Percentiles rank a stretch among this genome's conserved stretches.
Conservation (phyloP, 371 early-diverging fungal genomes). For the Cokeromyces recurvatus region DNA sequence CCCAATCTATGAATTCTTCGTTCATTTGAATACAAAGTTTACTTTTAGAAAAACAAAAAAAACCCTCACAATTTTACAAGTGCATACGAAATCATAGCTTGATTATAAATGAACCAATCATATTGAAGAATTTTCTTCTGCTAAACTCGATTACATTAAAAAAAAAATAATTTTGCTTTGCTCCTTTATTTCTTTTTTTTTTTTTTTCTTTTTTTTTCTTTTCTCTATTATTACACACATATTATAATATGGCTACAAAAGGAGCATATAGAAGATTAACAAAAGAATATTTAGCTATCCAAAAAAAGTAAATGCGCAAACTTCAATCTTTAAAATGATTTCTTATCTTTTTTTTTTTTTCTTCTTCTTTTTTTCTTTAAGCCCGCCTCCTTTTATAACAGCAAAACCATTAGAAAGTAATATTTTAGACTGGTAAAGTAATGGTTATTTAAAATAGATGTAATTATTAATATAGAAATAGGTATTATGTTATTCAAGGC, state of each 20-base stretch:
- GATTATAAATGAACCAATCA: too few species aligned
- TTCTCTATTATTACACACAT: background rate
- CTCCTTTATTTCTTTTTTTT: background rate
- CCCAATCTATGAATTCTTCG: slow-evolving; percentile 35
- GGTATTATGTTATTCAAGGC: slow-evolving; percentile 94
- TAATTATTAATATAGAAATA: slow-evolving; percentile 12
- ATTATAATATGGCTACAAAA: slow-evolving; percentile 79
- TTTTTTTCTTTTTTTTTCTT: background rate
- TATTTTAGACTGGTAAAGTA: slow-evolving; percentile 89
- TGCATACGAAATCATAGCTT: too few species aligned
- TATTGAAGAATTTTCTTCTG: too few species aligned
- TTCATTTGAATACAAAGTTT: slow-evolving; percentile 15
- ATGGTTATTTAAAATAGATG: background rate
- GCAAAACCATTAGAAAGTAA: slow-evolving; percentile 92
- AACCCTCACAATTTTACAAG: too few species aligned
- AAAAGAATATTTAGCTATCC: slow-evolving; percentile 87
- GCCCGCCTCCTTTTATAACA: slow-evolving; percentile 68
- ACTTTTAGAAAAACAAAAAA: too few species aligned
- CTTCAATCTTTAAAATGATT: too few species aligned
- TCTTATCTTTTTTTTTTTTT: background rate
- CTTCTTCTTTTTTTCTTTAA: slow-evolving; percentile 24
- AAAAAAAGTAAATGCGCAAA: slow-evolving; percentile 48
- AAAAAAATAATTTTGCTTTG: background rate
- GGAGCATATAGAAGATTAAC: slow-evolving; percentile 82
- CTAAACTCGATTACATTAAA: too few species aligned